Evolutionary conservation across 169 alveolate species (phyloP).

Genomic region (Cryptosporidium muris): DNA sequence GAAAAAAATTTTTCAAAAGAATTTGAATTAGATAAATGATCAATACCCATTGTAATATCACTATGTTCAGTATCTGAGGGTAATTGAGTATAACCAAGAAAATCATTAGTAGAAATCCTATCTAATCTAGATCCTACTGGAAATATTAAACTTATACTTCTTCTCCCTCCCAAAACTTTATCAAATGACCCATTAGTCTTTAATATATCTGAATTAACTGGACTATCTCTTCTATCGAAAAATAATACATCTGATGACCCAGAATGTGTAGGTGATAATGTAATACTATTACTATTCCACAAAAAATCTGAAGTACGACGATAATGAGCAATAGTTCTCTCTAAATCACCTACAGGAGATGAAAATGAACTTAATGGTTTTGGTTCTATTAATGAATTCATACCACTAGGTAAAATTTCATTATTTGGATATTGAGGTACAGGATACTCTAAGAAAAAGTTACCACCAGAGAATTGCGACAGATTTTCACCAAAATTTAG

Average conservation of each 20-base stretch:
- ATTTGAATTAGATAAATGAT: conserved; percentile 7
- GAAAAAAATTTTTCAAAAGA: conserved; percentile 26
- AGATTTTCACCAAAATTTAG: conserved; percentile 53
- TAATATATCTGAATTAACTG: conserved; percentile 10
- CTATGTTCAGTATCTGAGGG: conserved; percentile 9
- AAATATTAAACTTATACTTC: conserved; percentile 1
- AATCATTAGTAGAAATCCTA: conserved; percentile 33
- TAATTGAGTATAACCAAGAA: not conserved
- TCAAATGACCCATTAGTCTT: conserved; percentile 29
- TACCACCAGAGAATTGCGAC: not conserved
- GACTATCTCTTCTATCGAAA: conserved; percentile 54
- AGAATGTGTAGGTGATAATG: conserved; percentile 35
- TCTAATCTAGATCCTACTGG: conserved; percentile 25
- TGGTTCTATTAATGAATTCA: conserved; percentile 50
- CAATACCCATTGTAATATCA: conserved; percentile 39
- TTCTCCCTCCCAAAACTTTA: not conserved
- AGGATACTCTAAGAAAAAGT: conserved; percentile 57
- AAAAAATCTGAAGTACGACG: conserved; percentile 3
- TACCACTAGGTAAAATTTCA: conserved; percentile 28
- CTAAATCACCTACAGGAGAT: conserved; percentile 68
- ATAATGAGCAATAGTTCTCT: conserved; percentile 52
- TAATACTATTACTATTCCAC: conserved; percentile 7
- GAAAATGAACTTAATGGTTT: conserved; percentile 27
- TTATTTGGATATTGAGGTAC: conserved; percentile 47
- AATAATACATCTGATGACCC: conserved; percentile 34